phyloP scores from a whole-genome alignment of 176 grass and related monocot genomes.

The Tuctoria greenei region DNA sequence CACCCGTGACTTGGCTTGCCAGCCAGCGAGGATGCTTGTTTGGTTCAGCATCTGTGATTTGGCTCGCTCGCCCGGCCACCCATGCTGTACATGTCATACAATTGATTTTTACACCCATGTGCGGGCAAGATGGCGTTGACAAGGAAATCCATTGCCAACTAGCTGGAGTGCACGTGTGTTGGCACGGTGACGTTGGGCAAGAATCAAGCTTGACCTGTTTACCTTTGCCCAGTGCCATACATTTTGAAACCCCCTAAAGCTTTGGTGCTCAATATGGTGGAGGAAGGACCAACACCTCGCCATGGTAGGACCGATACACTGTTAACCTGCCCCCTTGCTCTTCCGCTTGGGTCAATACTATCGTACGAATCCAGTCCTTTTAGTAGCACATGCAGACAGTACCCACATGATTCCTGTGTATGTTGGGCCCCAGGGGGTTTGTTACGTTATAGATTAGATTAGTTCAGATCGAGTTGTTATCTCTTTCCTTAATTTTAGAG shows the following conservation, averaged over 20 bases:
- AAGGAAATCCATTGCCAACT: background rate
- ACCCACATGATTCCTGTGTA: background rate
- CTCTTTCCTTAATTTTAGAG: background rate
- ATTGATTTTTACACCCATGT: background rate
- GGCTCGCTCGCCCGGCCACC: background rate
- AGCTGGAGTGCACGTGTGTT: background rate
- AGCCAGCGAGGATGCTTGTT: background rate
- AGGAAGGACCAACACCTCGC: background rate
- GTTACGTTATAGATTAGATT: background rate
- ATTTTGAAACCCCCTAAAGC: background rate
- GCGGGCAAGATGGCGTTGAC: background rate
- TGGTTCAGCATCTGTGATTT: background rate
- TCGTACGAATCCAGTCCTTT: no score
- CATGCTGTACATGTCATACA: no score
- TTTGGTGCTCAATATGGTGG: background rate
- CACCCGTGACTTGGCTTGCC: background rate
- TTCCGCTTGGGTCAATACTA: no score
- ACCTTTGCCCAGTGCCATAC: background rate
- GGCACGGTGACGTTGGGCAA: background rate
- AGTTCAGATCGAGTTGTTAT: background rate
- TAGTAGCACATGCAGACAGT: background rate
- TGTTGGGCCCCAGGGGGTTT: background rate
- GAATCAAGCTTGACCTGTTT: background rate
- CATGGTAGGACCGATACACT: background rate
- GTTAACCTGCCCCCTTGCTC: no score